phyloP scores from a whole-genome alignment of 225 moss, liverwort and hornwort genomes.

The Bryoerythrophyllum caledonicum region DNA sequence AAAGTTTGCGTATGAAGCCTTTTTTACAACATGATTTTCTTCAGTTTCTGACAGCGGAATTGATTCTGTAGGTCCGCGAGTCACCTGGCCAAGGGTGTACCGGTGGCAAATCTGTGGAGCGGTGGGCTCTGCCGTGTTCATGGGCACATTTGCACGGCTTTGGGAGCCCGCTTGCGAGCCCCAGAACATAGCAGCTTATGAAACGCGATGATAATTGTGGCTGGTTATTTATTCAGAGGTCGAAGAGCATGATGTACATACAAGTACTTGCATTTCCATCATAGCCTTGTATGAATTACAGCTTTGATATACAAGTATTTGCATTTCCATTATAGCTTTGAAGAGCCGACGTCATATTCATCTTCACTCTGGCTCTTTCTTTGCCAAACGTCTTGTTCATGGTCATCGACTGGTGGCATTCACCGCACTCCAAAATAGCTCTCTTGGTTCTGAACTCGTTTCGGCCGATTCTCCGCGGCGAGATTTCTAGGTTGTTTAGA shows the following conservation, averaged over 20 bases:
- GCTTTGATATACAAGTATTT: no score
- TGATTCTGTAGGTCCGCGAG: conserved; percentile 51
- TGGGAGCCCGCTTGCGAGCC: conserved; percentile 94
- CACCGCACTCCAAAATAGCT: background rate
- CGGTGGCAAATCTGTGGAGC: conserved; percentile 91
- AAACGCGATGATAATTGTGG: conserved; percentile 19
- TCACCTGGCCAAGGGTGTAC: conserved; percentile 86
- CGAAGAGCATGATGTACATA: background rate
- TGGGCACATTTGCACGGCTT: conserved; percentile 62
- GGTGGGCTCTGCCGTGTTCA: conserved; percentile 62
- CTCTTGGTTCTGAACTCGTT: background rate
- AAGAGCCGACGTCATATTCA: background rate
- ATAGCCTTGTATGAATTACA: conserved; percentile 10
- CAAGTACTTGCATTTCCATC: background rate
- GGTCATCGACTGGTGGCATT: background rate
- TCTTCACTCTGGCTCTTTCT: background rate
- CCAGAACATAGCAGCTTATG: conserved; percentile 88
- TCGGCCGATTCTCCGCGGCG: background rate
- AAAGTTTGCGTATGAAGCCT: background rate
- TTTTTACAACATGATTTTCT: no score
- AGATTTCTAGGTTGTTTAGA: background rate
- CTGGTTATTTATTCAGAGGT: background rate
- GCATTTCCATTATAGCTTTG: no score
- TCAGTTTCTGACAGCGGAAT: background rate
- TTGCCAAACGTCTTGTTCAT: background rate